Evolutionary conservation across 768 basidiomycete genomes (phyloP), one percentile per base, ranked within the genome.

Genomic region (Cubamyces lactineus): DNA sequence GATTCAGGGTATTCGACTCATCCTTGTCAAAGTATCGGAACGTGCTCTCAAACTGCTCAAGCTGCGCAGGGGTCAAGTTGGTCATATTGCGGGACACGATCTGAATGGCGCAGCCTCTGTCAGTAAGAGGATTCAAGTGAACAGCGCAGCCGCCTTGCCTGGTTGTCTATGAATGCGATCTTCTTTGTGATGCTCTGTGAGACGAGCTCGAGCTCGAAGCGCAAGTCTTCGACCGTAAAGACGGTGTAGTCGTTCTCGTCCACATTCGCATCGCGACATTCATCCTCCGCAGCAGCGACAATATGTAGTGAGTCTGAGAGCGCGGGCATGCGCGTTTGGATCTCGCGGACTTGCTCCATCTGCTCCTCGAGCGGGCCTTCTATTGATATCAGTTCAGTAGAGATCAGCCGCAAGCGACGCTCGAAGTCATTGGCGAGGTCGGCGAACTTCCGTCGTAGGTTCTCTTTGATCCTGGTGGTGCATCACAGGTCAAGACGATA

Each of bases 21-120:
- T 98, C 95, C 64, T 86, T 86, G 75, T 98, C 96, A 70, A 99
- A 99, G 77, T 98, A 96, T 53, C 96, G 86, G 86, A 99, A 98
- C 1, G 95, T 96, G 72, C 89, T 86, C 74, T 98, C 96, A 67
- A 97, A 96, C 71, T 98, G 95, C 71, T 98, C 96, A 23, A 98
- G 80, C 71, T 95, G 94, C 15, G 94, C 95, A 0, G 97, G 95
- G 0, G 96, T 96, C 64, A 99, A 76, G 72, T 98, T 97, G 24
- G 94, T 91, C 85, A 93, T 88, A 68, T 92, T 94, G 47, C 94
- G 84, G 13, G 97, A 95, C 1, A 98, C 91, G 68, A 97, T 92
- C 94, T 98, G 67, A 40, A 55, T 15, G 5, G 9, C 34, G 34
- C 34, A 5, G 56, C 58, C 28, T 53, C 34, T 4, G 48, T 47